Conservation (phyloP, 1,284 basidiomycete genomes). For the Xanthoconium separans region DNA sequence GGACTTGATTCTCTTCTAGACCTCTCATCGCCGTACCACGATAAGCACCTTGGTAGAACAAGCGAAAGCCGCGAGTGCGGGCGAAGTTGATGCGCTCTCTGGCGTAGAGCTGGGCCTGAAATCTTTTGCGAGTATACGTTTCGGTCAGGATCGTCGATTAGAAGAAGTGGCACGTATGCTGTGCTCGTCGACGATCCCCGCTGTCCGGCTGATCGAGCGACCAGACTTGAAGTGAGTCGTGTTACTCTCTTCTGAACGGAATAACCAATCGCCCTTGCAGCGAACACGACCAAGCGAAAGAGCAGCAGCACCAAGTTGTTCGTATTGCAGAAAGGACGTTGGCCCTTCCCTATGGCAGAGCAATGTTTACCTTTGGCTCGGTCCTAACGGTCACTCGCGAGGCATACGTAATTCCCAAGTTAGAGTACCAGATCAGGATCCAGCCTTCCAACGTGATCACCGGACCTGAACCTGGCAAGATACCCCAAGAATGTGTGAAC, state of each 20-base stretch:
- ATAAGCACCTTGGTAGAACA: constrained; percentile 52
- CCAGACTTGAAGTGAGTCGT: constrained; percentile 66
- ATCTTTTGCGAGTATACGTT: constrained; percentile 79
- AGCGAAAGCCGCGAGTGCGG: constrained; percentile 48
- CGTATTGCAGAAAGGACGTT: constrained; percentile 83
- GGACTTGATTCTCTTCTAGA: constrained; percentile 31
- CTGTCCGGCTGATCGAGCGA: constrained; percentile 66
- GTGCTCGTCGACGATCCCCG: constrained; percentile 70
- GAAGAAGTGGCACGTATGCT: constrained; percentile 88
- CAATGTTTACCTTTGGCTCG: constrained; percentile 85
- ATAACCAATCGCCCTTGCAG: constrained; percentile 37
- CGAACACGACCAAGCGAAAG: constrained; percentile 77
- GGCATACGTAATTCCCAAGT: constrained; percentile 75
- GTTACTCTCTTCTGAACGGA: neutral
- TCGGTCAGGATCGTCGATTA: constrained; percentile 81
- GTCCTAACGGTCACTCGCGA: constrained; percentile 70
- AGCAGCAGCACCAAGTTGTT: constrained; percentile 78
- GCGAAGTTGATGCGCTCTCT: constrained; percentile 55
- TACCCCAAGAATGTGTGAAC: constrained; percentile 65
- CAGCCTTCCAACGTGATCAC: constrained; percentile 67
- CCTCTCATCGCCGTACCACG: constrained; percentile 44
- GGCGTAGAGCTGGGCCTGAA: constrained; percentile 71
- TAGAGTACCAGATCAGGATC: constrained; percentile 77
- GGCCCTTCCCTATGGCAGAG: constrained; percentile 82
- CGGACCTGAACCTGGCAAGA: constrained; percentile 62